Percentiles rank a stretch among this genome's conserved stretches.
These are phyloP conservation scores for Otatea glauca DNA, from an alignment of 176 grass and related monocot genomes.

Conservation along the genomic window DNA sequence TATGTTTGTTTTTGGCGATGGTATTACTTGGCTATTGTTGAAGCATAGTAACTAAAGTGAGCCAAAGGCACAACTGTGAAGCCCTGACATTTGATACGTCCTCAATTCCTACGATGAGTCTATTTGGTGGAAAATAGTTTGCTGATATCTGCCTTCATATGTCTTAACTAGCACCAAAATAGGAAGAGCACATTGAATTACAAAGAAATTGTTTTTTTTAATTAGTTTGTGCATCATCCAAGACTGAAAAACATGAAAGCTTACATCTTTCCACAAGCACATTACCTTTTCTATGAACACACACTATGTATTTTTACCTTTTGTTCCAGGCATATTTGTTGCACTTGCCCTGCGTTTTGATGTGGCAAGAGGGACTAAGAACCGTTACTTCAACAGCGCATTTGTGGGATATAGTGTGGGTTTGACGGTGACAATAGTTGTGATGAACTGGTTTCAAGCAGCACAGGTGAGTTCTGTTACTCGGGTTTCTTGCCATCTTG, in stretches of 20 bases:
- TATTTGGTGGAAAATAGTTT: not conserved
- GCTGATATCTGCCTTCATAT: not conserved
- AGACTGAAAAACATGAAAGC: not conserved
- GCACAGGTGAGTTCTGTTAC: constrained; percentile 62
- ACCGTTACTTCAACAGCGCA: constrained; percentile 76
- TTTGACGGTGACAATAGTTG: constrained; percentile 70
- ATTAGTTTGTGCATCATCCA: constrained; percentile 12
- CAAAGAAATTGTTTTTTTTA: not conserved
- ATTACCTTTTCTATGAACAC: constrained; percentile 19
- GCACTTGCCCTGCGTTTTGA: constrained; percentile 91
- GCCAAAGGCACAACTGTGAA: not conserved
- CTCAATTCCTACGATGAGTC: not conserved
- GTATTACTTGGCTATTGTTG: not conserved
- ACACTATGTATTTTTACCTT: constrained; percentile 26
- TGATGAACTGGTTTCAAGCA: constrained; percentile 98
- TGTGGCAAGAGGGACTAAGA: constrained; percentile 75
- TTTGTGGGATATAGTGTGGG: constrained; percentile 80
- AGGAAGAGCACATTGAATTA: not conserved
- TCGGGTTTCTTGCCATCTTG: constrained; percentile 10
- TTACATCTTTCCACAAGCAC: not conserved
- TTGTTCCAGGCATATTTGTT: constrained; percentile 77
- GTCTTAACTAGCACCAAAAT: not conserved
- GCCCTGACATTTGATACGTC: not conserved
- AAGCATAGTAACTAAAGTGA: not conserved
- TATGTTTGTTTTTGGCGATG: not conserved